Evolutionary conservation across 345 rosid genomes (phyloP).

Genomic region (Citrus australasica): DNA sequence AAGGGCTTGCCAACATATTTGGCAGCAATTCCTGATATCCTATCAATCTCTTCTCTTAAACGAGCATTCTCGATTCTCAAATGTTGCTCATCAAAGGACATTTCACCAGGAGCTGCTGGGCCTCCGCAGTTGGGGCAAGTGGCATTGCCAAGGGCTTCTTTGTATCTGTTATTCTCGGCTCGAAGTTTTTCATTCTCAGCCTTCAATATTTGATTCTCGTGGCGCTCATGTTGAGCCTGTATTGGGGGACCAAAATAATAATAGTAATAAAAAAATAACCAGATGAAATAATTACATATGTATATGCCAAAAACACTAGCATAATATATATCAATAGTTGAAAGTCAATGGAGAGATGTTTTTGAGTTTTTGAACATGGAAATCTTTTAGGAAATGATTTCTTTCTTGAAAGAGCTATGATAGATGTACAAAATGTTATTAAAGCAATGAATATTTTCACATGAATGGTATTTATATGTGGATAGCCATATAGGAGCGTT

Average conservation of each 20-base stretch:
- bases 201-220: constrained; percentile 73
- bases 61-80: constrained; percentile 87
- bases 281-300: no score
- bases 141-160: constrained; percentile 68
- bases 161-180: constrained; percentile 73
- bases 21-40: constrained; percentile 80
- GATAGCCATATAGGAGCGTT: neutral
- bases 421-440: neutral
- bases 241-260: neutral
- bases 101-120: constrained; percentile 80
- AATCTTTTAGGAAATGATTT: neutral
- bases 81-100: constrained; percentile 98
- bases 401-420: neutral
- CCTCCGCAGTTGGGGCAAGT: constrained; percentile 94
- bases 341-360: neutral
- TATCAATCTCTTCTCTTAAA: constrained; percentile 85
- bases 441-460: neutral
- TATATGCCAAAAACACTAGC: neutral
- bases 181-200: constrained; percentile 85
- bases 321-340: neutral
- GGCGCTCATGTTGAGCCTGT: constrained; percentile 88
- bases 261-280: no score
- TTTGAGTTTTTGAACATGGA: no score
- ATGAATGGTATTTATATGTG: no score
- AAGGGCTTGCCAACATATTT: constrained; percentile 78